Conservation (phyloP, 1,284 basidiomycete species). For the Cutaneotrichosporon mucoides region DNA sequence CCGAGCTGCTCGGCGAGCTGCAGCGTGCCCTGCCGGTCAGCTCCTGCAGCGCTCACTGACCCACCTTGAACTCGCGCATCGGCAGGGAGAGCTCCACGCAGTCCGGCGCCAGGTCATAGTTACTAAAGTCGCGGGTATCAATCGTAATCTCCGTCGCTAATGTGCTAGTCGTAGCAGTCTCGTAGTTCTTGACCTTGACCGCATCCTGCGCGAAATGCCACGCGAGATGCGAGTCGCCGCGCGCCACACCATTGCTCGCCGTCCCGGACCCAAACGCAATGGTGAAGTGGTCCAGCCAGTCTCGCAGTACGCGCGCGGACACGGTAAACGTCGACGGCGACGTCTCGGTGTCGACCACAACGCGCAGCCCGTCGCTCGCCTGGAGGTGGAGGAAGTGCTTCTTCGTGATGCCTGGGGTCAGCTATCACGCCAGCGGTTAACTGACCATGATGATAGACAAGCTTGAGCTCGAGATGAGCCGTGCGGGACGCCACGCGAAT, state of each 20-base stretch:
- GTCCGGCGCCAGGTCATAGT: constrained; percentile 30
- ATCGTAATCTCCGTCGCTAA: constrained; percentile 46
- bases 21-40: constrained; percentile 35
- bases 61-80: constrained; percentile 49
- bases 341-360: constrained; percentile 40
- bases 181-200: constrained; percentile 44
- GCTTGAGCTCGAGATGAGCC: constrained; percentile 27
- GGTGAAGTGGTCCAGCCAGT: constrained; percentile 48
- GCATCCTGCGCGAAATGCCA: constrained; percentile 43
- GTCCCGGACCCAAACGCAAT: constrained; percentile 21
- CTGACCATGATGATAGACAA: constrained; percentile 46
- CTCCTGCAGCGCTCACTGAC: constrained; percentile 3
- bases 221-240: constrained; percentile 39
- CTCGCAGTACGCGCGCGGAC: constrained; percentile 36
- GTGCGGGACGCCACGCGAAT: constrained; percentile 8
- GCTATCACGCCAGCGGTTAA: not conserved
- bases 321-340: constrained; percentile 42
- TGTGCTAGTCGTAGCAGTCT: constrained; percentile 12
- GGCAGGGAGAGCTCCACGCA: constrained; percentile 41
- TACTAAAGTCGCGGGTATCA: constrained; percentile 40
- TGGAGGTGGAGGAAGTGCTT: constrained; percentile 46
- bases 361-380: constrained; percentile 40
- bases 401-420: constrained; percentile 40
- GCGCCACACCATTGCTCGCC: constrained; percentile 7
- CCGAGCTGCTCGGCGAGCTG: constrained; percentile 42